Conservation (phyloP, 331 rosid genomes). For the Acacia concinna region DNA sequence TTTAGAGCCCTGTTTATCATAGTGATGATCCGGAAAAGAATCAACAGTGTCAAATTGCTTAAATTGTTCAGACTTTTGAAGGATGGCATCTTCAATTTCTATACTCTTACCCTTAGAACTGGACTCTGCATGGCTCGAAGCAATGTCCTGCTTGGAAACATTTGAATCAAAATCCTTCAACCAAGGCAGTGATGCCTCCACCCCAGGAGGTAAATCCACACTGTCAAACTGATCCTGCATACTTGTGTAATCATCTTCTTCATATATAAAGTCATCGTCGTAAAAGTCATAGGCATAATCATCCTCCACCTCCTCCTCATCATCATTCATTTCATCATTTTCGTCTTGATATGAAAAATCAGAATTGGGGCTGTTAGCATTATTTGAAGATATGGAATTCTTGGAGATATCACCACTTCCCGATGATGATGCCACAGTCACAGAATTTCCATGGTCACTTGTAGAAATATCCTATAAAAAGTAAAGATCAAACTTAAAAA, state of each 20-base stretch:
- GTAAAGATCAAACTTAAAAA: conserved; percentile 7
- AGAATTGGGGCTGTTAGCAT: conserved; percentile 44
- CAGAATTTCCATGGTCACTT: conserved; percentile 39
- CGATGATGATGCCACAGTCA: conserved; percentile 44
- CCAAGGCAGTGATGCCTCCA: conserved; percentile 78
- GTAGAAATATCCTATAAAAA: conserved; percentile 46
- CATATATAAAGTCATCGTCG: conserved; percentile 40
- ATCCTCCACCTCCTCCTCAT: conserved; percentile 40
- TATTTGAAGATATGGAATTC: conserved; percentile 49
- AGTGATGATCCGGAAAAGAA: conserved; percentile 61
- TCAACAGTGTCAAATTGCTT: conserved; percentile 65
- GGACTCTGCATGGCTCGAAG: conserved; percentile 35
- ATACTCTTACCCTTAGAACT: conserved; percentile 45
- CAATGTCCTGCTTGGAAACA: conserved; percentile 32
- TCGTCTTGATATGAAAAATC: conserved; percentile 43
- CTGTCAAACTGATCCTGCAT: conserved; percentile 72
- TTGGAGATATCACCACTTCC: conserved; percentile 50
- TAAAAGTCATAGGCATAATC: conserved; percentile 42
- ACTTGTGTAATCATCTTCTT: conserved; percentile 44
- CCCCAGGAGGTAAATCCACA: conserved; percentile 82
- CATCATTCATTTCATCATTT: conserved; percentile 29
- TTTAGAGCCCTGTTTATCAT: conserved; percentile 39
- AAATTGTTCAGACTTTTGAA: conserved; percentile 42
- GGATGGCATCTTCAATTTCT: conserved; percentile 17
- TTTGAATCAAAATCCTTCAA: conserved; percentile 48